Evolutionary conservation across 805 yeast species (phyloP), one percentile per base, ranked within the genome.

Genomic region (Suhomyces sp.): DNA sequence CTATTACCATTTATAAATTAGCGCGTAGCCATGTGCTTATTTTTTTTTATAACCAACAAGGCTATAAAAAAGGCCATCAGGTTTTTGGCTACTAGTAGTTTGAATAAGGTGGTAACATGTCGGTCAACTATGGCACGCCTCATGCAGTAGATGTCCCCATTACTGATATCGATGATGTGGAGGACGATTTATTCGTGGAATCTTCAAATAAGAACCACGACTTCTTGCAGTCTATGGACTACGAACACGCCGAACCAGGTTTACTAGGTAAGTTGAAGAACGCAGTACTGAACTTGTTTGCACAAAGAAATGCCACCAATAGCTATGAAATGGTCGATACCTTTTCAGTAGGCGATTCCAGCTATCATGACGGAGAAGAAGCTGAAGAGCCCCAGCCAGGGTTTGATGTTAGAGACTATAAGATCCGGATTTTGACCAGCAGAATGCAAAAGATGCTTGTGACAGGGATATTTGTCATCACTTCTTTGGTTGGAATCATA

Each of bases 71-170:
- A 24, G 27, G 27, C 24, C n/a, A n/a, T n/a, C n/a, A n/a, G n/a
- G n/a, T n/a, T n/a, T 22, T 7, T 22, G 24, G 24, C 24, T 22
- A 22, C 6, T 22, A 22, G 2, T 22, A 22, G 24, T 22, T 22
- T 22, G n/a, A n/a, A n/a, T 24, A 7, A 24, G 25, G 4, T 24
- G n/a, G 44, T 9, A n/a, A 10, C 3, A 49, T 49, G 51, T 49
- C 51, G 33, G 53, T 50, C 6, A 46, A 50, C 19, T 50, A 41
- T 27, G 47, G 19, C 22, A 19, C 29, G n/a, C 50, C 63, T 1
- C 80, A 78, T 56, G 66, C 62, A 1, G 79, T 75, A 6, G 88
- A 83, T 54, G 61, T 80, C 3, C 87, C 87, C 0, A 71, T 83
- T 4, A 79, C 84, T 0, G 76, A 83, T 58, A 65, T 83, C 50